Evolutionary conservation across 352 stramenopile species (phyloP), one percentile per base, ranked within the genome.

Genomic region (Phytopythium kandeliae): DNA sequence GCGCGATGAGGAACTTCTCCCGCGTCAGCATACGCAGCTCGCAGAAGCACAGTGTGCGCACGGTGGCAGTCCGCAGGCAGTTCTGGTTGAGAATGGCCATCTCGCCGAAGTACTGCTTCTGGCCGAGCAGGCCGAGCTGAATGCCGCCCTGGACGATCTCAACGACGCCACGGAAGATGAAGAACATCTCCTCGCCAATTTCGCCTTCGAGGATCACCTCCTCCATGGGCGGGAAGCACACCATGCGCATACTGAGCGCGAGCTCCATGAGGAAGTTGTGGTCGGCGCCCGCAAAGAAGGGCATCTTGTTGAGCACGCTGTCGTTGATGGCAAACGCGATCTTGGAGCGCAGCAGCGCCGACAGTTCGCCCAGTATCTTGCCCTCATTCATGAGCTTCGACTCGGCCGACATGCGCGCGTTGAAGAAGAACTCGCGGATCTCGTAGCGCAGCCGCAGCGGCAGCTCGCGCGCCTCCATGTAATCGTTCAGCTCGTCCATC

Each of bases 121-220:
- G 69, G 22, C 74, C 75, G 2, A 91, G 65, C 19, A 91, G 56
- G 3, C 77, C 74, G 4, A 91, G 67, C 57, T 91, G 79, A 26
- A 73, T 45, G 16, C 65, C 74, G 12, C 65, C 69, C 48, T 82
- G 72, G 30, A 82, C 58, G 26, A 91, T 76, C 57, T 91, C 79
- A 31, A 89, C 79, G 10, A 83, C 77, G 3, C 79, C 79, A 3
- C 79, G 75, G 56, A 89, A 92, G 58, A 91, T 91, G 58, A 89
- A 91, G 51, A 91, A 91, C 80, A 91, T 91, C 49, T 91, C 80
- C 54, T 91, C 74, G 15, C 80, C 80, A 34, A 89, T 88, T 55
- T 91, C 80, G 21, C 80, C 80, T 42, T 91, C 80, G 3, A 91
- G 60, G 47, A 91, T 88, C 15, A 91, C 78, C 25, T 91, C 80